phyloP scores from a whole-genome alignment of 2,329 filamentous ascomycete genomes.

The Alternaria angustiovoidea region DNA sequence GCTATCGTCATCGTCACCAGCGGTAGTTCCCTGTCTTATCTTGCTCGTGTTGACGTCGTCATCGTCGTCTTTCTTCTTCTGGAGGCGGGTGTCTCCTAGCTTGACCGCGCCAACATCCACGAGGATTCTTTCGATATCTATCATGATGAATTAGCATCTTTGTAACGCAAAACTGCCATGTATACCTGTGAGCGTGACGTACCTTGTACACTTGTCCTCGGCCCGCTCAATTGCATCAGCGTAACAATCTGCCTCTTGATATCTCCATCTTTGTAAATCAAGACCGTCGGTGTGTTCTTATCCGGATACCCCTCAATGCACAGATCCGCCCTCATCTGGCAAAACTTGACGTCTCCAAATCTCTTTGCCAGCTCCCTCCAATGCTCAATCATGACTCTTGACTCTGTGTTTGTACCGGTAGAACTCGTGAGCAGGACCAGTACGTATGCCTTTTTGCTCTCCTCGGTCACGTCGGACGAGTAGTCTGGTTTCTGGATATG shows the following conservation, averaged over 20 bases:
- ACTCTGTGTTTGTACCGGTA: constrained; percentile 82
- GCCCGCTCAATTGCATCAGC: constrained; percentile 77
- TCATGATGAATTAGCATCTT: background rate
- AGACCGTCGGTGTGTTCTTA: constrained; percentile 89
- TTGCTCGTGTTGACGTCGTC: constrained; percentile 60
- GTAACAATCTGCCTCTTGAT: constrained; percentile 95
- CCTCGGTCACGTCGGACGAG: constrained; percentile 87
- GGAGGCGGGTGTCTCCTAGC: constrained; percentile 78
- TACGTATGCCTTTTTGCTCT: constrained; percentile 72
- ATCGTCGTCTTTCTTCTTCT: constrained; percentile 64
- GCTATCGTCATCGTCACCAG: constrained; percentile 60
- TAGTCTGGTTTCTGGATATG: constrained; percentile 96
- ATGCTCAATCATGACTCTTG: constrained; percentile 80
- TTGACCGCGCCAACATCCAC: constrained; percentile 83
- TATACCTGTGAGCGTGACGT: background rate
- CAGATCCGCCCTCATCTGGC: constrained; percentile 88
- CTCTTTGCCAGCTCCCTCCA: constrained; percentile 85
- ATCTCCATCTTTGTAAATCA: constrained; percentile 91
- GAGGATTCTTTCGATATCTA: constrained; percentile 80
- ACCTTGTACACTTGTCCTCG: constrained; percentile 32
- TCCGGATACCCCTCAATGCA: constrained; percentile 98
- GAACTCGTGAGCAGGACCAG: constrained; percentile 85
- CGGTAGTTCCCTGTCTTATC: constrained; percentile 55
- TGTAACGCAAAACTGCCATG: background rate
- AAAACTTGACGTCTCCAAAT: constrained; percentile 97